Evolutionary conservation across 2,329 filamentous ascomycete species (phyloP).

Genomic region (Fusarium lateritium): DNA sequence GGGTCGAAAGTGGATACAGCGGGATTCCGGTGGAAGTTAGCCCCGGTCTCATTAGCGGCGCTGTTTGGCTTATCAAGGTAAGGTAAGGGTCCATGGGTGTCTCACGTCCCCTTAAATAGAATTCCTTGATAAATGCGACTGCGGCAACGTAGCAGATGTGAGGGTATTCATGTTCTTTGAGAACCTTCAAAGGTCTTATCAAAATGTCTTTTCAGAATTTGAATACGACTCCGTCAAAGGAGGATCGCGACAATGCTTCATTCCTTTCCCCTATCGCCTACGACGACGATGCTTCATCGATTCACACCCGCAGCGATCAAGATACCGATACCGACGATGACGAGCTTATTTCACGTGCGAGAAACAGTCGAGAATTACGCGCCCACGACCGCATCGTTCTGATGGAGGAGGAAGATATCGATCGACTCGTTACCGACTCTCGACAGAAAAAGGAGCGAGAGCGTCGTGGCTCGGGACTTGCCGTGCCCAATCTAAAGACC

Average conservation of each 20-base stretch:
- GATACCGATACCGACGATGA: conserved; percentile 85
- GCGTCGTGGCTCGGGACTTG: conserved; percentile 64
- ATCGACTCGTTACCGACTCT: conserved; percentile 70
- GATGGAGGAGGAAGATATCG: conserved; percentile 81
- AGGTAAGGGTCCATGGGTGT: conserved; percentile 36
- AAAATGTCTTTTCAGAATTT: conserved; percentile 46
- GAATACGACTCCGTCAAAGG: conserved; percentile 41
- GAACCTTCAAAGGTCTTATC: conserved; percentile 29
- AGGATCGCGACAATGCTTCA: conserved; percentile 56
- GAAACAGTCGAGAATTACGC: conserved; percentile 78
- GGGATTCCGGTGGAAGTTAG: conserved; percentile 43
- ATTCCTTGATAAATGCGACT: conserved; percentile 29
- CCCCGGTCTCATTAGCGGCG: conserved; percentile 42
- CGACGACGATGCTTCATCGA: conserved; percentile 78
- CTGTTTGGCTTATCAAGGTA: conserved; percentile 22
- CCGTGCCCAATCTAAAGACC: conserved; percentile 65
- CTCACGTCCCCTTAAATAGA: conserved; percentile 42
- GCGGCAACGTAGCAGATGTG: conserved; percentile 26
- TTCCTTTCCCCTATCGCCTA: conserved; percentile 75
- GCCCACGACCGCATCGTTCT: conserved; percentile 79
- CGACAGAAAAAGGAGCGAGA: conserved; percentile 66
- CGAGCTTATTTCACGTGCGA: conserved; percentile 74
- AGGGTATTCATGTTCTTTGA: conserved; percentile 34
- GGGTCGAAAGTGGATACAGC: conserved; percentile 17
- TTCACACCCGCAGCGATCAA: conserved; percentile 78